Evolutionary conservation across 1,139 yeast genomes (phyloP).

Genomic region (Hyphopichia khmerensis): DNA sequence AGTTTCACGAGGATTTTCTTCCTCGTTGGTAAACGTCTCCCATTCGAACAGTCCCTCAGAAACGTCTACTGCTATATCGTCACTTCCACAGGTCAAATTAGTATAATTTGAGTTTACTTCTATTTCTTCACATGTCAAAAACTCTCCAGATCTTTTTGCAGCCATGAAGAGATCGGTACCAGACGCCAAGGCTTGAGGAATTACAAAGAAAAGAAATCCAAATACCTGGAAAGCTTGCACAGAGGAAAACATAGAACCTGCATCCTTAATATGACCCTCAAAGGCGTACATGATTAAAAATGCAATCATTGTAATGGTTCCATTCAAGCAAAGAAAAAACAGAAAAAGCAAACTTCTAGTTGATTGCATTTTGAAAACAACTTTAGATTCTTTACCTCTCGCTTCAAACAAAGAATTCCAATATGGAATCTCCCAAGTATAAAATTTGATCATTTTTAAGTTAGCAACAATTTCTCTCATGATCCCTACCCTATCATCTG

Average conservation of each 20-base stretch:
- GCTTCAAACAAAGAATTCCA: constrained; percentile 40
- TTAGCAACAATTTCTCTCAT: constrained; percentile 60
- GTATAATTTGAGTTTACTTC: constrained; percentile 14
- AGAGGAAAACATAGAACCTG: constrained; percentile 15
- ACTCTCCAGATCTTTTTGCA: constrained; percentile 39
- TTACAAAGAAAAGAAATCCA: constrained; percentile 9
- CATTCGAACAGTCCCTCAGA: constrained; percentile 62
- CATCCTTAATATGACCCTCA: constrained; percentile 8
- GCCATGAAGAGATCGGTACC: constrained; percentile 13
- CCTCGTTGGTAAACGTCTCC: too few species aligned
- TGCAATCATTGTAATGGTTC: constrained; percentile 10
- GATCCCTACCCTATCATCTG: constrained; percentile 54
- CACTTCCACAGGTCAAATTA: constrained; percentile 17
- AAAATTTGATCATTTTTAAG: constrained; percentile 62
- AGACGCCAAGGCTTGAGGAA: constrained; percentile 12
- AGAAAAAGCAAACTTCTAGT: constrained; percentile 10
- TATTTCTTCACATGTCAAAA: constrained; percentile 37
- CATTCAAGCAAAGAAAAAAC: constrained; percentile 10
- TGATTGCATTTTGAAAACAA: constrained; percentile 21
- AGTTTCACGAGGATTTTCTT: too few species aligned
- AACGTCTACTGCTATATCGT: constrained; percentile 43
- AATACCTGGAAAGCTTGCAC: constrained; percentile 14
- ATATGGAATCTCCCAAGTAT: constrained; percentile 27
- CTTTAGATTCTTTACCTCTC: constrained; percentile 47
- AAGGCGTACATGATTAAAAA: constrained; percentile 12